These are phyloP conservation scores for Ophioceras dolichostomum DNA, from an alignment of 2,329 filamentous ascomycete genomes.

Conservation along the genomic window DNA sequence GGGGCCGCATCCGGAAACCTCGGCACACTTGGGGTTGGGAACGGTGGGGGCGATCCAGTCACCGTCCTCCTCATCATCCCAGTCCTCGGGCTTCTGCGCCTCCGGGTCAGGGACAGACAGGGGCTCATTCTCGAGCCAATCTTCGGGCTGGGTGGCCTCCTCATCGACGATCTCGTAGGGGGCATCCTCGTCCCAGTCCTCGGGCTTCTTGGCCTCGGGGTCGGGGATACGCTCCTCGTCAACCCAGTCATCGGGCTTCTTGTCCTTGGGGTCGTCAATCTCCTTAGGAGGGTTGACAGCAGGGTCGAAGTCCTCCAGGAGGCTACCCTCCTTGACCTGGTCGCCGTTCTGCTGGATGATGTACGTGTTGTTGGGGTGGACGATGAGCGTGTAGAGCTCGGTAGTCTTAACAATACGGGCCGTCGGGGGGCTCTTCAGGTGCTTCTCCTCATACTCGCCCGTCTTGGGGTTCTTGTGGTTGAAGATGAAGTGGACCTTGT, in stretches of 20 bases:
- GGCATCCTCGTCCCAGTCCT: constrained; percentile 98
- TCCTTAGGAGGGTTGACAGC: constrained; percentile 90
- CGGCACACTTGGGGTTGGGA: constrained; percentile 90
- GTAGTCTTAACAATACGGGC: constrained; percentile 86
- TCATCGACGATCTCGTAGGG: constrained; percentile 93
- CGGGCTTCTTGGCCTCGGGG: constrained; percentile 88
- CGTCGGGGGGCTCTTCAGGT: constrained; percentile 70
- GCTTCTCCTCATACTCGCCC: constrained; percentile 99
- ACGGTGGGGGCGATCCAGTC: constrained; percentile 89
- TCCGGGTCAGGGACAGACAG: constrained; percentile 78
- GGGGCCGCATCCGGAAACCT: constrained; percentile 83
- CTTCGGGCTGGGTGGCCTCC: constrained; percentile 79
- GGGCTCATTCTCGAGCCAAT: constrained; percentile 91
- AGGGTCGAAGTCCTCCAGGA: constrained; percentile 87
- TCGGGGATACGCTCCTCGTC: constrained; percentile 86
- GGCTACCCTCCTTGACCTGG: constrained; percentile 74
- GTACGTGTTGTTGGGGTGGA: constrained; percentile 93
- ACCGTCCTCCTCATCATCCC: constrained; percentile 99
- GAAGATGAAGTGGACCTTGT: constrained; percentile 99
- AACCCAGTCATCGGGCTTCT: constrained; percentile 92
- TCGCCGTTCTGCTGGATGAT: constrained; percentile 86
- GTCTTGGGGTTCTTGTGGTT: constrained; percentile 99
- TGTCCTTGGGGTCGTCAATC: constrained; percentile 89
- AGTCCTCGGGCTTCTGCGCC: constrained; percentile 95
- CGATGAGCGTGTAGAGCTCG: constrained; percentile 91